Evolutionary conservation across 2,329 filamentous ascomycete genomes (phyloP), one percentile per base, ranked within the genome.

Genomic region (Neurospora sp.): DNA sequence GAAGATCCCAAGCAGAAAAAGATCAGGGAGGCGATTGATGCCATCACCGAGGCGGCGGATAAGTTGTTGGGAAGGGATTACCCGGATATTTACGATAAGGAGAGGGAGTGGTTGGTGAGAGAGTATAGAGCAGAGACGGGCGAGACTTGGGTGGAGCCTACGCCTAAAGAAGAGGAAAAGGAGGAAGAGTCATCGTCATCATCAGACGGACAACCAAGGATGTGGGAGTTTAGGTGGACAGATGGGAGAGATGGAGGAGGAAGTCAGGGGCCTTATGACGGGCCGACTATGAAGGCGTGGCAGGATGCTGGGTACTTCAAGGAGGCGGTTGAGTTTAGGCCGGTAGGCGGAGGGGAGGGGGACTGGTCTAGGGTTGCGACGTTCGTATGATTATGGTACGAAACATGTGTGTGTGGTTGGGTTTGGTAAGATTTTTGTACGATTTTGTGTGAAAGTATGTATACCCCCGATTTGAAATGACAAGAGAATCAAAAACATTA

Each of bases 151-250:
- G 79, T 80, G 23, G 83, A 88, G 73, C 83, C 76, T 4, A 69
- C 69, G 62, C 76, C 74, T 57, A 76, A 79, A 65, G 76, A 77
- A 52, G 77, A 76, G 52, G 76, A 78, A 66, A 75, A 76, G 66
- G 77, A 79, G 33, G 77, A 77, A 19, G 76, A 76, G 40, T 75
- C 69, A 36, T 39, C 62, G 38, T 75, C 69, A 33, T 40, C 66
- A 2, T 3, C 11, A 36, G 4, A 62, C 4, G 68, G 75, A 70
- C 75, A 68, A 19, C 72, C 66, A 67, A 81, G 75, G 71, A 86
- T 88, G 84, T 99, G 95, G 94, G 92, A 98, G 80, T 99, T 93
- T 79, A 87, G 92, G 70, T 99, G 96, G 96, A 90, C 89, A 46
- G 93, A 97, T 78, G 92, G 92, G 19, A 86, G 93, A 52, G 95